phyloP scores from a whole-genome alignment of 2,329 filamentous ascomycete genomes.

The Cladobotryum mycophilum region DNA sequence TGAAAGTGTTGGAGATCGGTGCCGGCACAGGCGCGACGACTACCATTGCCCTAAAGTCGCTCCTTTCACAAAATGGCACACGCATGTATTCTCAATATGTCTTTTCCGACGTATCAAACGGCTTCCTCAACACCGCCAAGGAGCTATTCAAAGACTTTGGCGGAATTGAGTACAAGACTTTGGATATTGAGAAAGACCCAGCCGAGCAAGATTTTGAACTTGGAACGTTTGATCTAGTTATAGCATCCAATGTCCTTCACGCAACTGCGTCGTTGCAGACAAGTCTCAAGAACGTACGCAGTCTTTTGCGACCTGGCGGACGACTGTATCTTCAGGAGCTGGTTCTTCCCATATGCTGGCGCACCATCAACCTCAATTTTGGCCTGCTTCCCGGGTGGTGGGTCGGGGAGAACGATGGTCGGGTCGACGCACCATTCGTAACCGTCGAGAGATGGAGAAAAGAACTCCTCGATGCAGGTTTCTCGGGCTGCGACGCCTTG shows the following conservation, averaged over 20 bases:
- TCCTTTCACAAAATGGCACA: background rate
- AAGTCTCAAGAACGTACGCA: background rate
- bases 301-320: constrained; percentile 4
- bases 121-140: constrained; percentile 18
- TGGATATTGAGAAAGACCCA: constrained; percentile 17
- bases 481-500: constrained; percentile 5
- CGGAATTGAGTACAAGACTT: background rate
- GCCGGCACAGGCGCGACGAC: constrained; percentile 32
- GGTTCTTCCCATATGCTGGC: too few relatives aligned
- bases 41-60: constrained; percentile 15
- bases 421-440: background rate
- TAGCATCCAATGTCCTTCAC: constrained; percentile 24
- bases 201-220: constrained; percentile 23
- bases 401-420: background rate
- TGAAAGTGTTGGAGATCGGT: constrained; percentile 23
- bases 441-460: background rate
- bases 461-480: background rate
- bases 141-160: constrained; percentile 13
- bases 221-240: constrained; percentile 29
- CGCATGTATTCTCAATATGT: constrained; percentile 16
- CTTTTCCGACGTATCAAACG: constrained; percentile 19
- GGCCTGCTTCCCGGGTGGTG: background rate
- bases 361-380: too few relatives aligned
- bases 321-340: too few relatives aligned
- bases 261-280: background rate